Base-by-base conservation (phyloP, 2,329 filamentous ascomycete species). In the Sordariomycetes sp. region DNA sequence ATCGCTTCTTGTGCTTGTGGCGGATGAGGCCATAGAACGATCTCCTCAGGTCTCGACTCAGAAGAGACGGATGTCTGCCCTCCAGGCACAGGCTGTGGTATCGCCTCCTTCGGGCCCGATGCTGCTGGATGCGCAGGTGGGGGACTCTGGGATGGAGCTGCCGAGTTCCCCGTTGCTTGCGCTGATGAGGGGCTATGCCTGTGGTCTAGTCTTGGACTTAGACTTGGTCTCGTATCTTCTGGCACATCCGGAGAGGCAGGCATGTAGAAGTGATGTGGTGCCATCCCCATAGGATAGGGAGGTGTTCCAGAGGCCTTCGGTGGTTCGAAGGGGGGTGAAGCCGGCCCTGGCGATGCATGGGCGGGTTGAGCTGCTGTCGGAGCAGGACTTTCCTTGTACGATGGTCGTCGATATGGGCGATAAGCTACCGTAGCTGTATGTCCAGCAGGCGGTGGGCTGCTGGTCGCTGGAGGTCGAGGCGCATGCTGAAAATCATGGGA, bases 361-460 rank as follows among this genome's bases (percentile, higher is more conserved):
- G 18, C 4, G 18, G 9, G 5, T 32, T 11, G 6, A 8, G 16
- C 33, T 35, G 8, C 11, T 24, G 14, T 21, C 20, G 19, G 9
- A 6, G 14, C 17, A 12, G 29, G 12, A 8, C 19, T 6, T 15
- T 26, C 30, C 23, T 33, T 14, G 30, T 8, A 21, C 10, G 46
- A 44, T 14, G 44, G 39, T 7, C 47, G 51, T 27, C 47, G 43
- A 21, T 55, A 56, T 2, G 52, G 54, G 24, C 47, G 45, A 30
- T 55, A 57, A 20, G 23, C 35, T 14, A 37, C 4, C 8, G 25
- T 16, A 3, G 25, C n/a, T 7, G 25, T 27, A 12, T 11, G 8
- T 6, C 23, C 21, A 8, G 12, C n/a, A 4, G 21, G 15, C 6
- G 8, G 11, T 14, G 23, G 18, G 32, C 34, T 5, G 25, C 18